phyloP scores from a whole-genome alignment of 495 filamentous ascomycete species.

The Schizothecium vesticola region DNA sequence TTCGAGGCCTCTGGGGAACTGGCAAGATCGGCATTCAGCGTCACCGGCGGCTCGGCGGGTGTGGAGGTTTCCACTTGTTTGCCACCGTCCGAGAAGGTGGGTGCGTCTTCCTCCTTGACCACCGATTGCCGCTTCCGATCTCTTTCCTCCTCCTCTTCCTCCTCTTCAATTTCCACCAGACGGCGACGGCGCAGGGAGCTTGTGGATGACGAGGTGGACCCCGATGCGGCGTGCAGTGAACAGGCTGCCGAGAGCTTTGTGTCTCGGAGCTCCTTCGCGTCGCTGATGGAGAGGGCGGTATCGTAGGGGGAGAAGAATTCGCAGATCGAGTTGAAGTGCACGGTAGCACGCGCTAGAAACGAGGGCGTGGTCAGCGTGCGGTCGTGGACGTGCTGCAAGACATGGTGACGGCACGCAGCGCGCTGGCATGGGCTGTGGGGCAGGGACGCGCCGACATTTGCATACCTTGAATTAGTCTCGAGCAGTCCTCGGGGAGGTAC shows the following conservation, averaged over 20 bases:
- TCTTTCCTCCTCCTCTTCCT: slow-evolving; percentile 57
- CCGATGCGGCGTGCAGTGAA: slow-evolving; percentile 81
- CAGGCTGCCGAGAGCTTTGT: slow-evolving; percentile 82
- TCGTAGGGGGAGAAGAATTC: slow-evolving; percentile 88
- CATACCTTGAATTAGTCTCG: slow-evolving; percentile 84
- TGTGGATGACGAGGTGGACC: slow-evolving; percentile 79
- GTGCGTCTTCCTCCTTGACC: slow-evolving; percentile 34
- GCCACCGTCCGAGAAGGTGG: not conserved
- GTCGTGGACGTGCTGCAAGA: slow-evolving; percentile 9
- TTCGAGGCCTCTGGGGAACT: slow-evolving; percentile 34
- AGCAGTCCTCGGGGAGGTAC: slow-evolving; percentile 85
- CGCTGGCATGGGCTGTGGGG: not conserved
- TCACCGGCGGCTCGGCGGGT: slow-evolving; percentile 21
- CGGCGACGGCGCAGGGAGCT: slow-evolving; percentile 69
- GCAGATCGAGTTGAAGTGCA: slow-evolving; percentile 82
- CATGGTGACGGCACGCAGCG: not conserved
- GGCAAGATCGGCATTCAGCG: slow-evolving; percentile 32
- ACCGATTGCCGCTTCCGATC: slow-evolving; percentile 45
- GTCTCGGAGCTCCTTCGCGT: slow-evolving; percentile 76
- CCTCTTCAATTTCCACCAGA: slow-evolving; percentile 88
- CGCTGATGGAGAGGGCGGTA: slow-evolving; percentile 66
- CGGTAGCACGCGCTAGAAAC: slow-evolving; percentile 73
- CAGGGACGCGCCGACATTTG: not conserved
- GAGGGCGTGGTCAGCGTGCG: not conserved
- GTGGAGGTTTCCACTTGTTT: not conserved